Evolutionary conservation across 805 yeast genomes (phyloP).

Genomic region (Lipomyces lipofer): DNA sequence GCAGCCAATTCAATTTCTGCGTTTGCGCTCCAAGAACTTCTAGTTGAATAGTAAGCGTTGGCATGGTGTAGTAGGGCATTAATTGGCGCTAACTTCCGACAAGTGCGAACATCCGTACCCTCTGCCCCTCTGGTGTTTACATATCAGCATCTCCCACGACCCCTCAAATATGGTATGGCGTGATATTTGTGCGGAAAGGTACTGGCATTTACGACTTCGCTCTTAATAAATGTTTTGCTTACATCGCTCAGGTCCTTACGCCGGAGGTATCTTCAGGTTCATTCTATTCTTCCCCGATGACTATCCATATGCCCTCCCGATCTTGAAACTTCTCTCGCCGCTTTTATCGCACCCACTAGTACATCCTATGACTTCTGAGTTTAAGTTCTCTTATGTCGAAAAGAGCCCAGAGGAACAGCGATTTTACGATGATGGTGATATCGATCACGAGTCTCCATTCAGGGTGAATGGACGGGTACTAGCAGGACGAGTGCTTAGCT

Average conservation of each 20-base stretch:
- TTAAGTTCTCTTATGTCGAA: slow-evolving; percentile 15
- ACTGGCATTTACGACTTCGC: not conserved
- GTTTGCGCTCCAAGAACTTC: slow-evolving; percentile 14
- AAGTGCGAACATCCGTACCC: slow-evolving; percentile 23
- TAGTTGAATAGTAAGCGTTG: slow-evolving; percentile 10
- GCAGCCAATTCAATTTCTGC: slow-evolving; percentile 1
- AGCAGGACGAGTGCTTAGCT: slow-evolving; percentile 24
- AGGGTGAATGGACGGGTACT: slow-evolving; percentile 25
- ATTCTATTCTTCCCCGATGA: slow-evolving; percentile 27
- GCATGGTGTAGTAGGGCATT: slow-evolving; percentile 7
- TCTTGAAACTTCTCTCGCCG: slow-evolving; percentile 16
- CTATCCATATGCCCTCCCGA: slow-evolving; percentile 22
- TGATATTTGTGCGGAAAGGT: slow-evolving; percentile 25
- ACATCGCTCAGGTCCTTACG: slow-evolving; percentile 21
- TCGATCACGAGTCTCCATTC: slow-evolving; percentile 23
- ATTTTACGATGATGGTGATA: slow-evolving; percentile 3
- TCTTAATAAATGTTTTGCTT: not conserved
- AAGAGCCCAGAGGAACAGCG: not conserved
- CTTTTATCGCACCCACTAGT: slow-evolving; percentile 16
- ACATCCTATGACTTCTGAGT: slow-evolving; percentile 10
- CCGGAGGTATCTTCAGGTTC: slow-evolving; percentile 29
- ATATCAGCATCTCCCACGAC: slow-evolving; percentile 25
- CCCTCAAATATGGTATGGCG: slow-evolving; percentile 31
- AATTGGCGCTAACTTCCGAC: not conserved
- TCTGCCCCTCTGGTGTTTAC: slow-evolving; percentile 27